phyloP scores from a whole-genome alignment of 306 rosid species.

The Herpetospermum pedunculosum region DNA sequence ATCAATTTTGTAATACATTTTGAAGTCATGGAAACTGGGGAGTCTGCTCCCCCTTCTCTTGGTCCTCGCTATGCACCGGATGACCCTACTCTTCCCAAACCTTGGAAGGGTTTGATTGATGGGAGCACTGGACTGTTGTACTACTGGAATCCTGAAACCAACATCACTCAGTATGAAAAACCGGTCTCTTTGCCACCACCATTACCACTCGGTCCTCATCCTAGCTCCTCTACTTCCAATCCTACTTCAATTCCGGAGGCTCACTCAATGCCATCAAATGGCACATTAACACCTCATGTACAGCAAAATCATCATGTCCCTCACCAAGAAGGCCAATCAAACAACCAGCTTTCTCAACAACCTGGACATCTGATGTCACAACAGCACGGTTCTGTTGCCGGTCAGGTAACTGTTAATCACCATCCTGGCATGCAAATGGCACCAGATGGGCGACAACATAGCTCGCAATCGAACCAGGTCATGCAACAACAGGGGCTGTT shows the following conservation, averaged over 20 bases:
- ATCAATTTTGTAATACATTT: neutral
- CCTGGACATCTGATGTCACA: constrained; percentile 36
- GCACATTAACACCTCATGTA: constrained; percentile 36
- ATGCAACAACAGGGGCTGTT: constrained; percentile 31
- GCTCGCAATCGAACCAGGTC: constrained; percentile 27
- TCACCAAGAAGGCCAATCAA: constrained; percentile 45
- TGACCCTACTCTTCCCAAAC: constrained; percentile 79
- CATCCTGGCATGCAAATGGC: constrained; percentile 40
- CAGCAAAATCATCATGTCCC: constrained; percentile 40
- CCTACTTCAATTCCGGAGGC: constrained; percentile 47
- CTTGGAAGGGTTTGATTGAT: constrained; percentile 95
- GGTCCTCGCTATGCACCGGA: constrained; percentile 96
- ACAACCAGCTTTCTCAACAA: constrained; percentile 36
- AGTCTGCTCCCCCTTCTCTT: constrained; percentile 38
- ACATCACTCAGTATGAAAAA: constrained; percentile 80
- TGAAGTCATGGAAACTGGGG: constrained; percentile 53
- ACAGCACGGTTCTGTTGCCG: constrained; percentile 31
- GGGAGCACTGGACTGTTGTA: constrained; percentile 70
- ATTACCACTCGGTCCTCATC: constrained; percentile 31
- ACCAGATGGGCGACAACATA: constrained; percentile 45
- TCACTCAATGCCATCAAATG: constrained; percentile 29
- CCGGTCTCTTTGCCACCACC: constrained; percentile 45
- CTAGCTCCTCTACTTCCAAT: constrained; percentile 32
- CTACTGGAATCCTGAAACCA: constrained; percentile 97
- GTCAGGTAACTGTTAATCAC: constrained; percentile 21